Base-by-base conservation (phyloP, 306 rosid species). In the Urtica urens region DNA sequence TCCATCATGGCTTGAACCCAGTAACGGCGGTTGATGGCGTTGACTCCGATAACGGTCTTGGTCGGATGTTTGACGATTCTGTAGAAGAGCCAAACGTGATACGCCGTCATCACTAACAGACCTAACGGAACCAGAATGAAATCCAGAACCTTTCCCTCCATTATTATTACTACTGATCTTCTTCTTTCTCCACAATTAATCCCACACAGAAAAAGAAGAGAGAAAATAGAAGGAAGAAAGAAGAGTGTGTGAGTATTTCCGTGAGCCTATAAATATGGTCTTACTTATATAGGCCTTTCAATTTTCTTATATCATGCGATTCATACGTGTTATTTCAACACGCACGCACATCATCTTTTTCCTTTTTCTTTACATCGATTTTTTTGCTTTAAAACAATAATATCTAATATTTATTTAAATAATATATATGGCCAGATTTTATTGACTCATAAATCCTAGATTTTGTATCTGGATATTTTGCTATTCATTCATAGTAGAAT, bases 1-100 rank as follows among this genome's bases (percentile, higher is more conserved):
- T 81, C 95, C 95, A 77, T 90, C 95, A 90, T 90, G 16, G 92
- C 92, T 6, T 55, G 73, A 31, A 81, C 87, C 99, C 99, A 90
- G 53, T 72, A 58, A 12, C 94, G 87, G 48, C 99, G 95, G 51
- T 75, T 85, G 75, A 77, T 51, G 63, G 95, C 77, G 23, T 85
- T 85, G 76, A 85, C 65, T 24, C 99, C 99, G 40, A 85, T 53
- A 21, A 81, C 64, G 11, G 99, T 85, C 58, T 54, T 75, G 49
- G 79, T 74, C 44, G 99, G 99, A 3, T 71, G 74, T 24, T 18
- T 71, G 2, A 68, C 1, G 28, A 90, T 62, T 24, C 68, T 75
- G 22, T 69, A 27, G 48, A 90, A 65, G 20, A 85, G 94, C 94
- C 94, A 90, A 0, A 62, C n/a, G 63, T 90, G 99, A 67, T 90